phyloP scores from a whole-genome alignment of 176 grass and related monocot species.

The Neostapfia colusana region DNA sequence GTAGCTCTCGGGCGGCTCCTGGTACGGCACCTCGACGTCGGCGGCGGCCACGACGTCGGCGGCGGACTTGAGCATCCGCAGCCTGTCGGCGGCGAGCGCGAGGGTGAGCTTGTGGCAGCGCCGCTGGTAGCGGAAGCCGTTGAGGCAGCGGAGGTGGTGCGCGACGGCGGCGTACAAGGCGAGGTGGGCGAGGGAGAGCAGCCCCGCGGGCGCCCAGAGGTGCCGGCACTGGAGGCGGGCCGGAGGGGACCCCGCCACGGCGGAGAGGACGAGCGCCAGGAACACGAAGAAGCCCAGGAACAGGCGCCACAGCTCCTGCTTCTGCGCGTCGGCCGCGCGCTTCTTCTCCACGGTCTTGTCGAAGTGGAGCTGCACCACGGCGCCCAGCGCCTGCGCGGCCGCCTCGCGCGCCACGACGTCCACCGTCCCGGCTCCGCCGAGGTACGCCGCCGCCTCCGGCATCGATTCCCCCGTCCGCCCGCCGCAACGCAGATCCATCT shows the following conservation, averaged over 20 bases:
- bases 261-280: slow-evolving; percentile 60
- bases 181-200: slow-evolving; percentile 85
- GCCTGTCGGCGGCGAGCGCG: slow-evolving; percentile 75
- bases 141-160: slow-evolving; percentile 94
- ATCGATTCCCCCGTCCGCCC: background rate
- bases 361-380: slow-evolving; percentile 86
- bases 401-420: slow-evolving; percentile 48
- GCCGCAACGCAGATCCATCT: slow-evolving; percentile 48
- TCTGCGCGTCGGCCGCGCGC: slow-evolving; percentile 79
- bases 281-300: slow-evolving; percentile 92
- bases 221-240: slow-evolving; percentile 76
- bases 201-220: slow-evolving; percentile 73
- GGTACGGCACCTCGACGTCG: slow-evolving; percentile 82
- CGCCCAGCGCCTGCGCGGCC: slow-evolving; percentile 67
- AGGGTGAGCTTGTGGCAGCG: slow-evolving; percentile 97
- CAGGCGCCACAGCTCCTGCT: slow-evolving; percentile 97
- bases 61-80: slow-evolving; percentile 60
- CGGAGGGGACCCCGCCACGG: slow-evolving; percentile 38
- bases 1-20: slow-evolving; percentile 90
- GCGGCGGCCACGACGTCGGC: slow-evolving; percentile 48
- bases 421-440: background rate
- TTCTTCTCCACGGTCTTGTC: slow-evolving; percentile 98
- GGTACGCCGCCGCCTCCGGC: slow-evolving; percentile 41
- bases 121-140: slow-evolving; percentile 86
- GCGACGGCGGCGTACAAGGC: slow-evolving; percentile 87